Conservation (phyloP, 129 eudicot species). For the Flaveria brownii region DNA sequence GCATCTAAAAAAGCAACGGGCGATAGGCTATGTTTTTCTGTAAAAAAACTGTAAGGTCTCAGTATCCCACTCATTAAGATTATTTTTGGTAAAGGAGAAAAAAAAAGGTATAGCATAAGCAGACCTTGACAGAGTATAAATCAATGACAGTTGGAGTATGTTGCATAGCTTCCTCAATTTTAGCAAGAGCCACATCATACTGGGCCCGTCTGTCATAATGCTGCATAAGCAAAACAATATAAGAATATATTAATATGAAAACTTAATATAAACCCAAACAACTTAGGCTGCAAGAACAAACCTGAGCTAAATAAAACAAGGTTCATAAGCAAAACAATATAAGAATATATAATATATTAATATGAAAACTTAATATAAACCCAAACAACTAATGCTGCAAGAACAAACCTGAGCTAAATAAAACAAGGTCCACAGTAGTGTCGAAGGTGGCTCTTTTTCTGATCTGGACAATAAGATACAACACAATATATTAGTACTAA, state of each 20-base stretch:
- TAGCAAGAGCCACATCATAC: slow-evolving; percentile 64
- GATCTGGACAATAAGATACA: slow-evolving; percentile 46
- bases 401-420: slow-evolving; percentile 76
- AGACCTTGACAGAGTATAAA: slow-evolving; percentile 81
- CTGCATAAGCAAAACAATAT: slow-evolving; percentile 49
- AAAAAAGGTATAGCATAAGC: slow-evolving; percentile 15
- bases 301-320: slow-evolving; percentile 89
- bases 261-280: background rate
- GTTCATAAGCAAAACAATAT: slow-evolving; percentile 51
- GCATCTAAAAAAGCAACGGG: background rate
- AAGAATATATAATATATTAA: background rate
- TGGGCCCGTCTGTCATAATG: slow-evolving; percentile 85
- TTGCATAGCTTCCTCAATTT: slow-evolving; percentile 82
- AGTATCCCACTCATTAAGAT: background rate
- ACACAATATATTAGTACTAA: slow-evolving; percentile 20
- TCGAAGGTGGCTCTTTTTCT: slow-evolving; percentile 95
- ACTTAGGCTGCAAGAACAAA: slow-evolving; percentile 21
- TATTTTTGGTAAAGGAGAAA: background rate
- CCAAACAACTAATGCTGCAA: slow-evolving; percentile 4
- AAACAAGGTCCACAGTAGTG: slow-evolving; percentile 93
- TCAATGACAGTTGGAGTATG: slow-evolving; percentile 98
- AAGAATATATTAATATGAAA: slow-evolving; percentile 1
- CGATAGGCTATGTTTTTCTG: background rate
- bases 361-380: background rate
- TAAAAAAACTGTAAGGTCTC: background rate